Percentiles rank a stretch among this genome's conserved stretches.
Conservation (phyloP, 106 monocot genomes). For the Xerophyta viscosa region DNA sequence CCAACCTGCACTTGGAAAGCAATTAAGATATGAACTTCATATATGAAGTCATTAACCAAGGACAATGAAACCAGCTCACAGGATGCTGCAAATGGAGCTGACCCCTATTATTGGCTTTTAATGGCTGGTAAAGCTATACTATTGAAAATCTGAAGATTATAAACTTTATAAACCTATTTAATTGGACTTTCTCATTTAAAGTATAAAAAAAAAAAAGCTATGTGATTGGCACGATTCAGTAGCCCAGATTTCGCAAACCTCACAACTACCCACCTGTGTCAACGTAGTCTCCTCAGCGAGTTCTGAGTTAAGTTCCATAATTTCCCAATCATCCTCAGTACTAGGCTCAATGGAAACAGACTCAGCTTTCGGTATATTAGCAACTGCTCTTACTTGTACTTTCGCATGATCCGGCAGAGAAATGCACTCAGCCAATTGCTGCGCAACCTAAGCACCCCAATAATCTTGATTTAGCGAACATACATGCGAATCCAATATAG, state of each 20-base stretch:
- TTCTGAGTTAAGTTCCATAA: constrained; percentile 81
- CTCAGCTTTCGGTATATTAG: constrained; percentile 49
- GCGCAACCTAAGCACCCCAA: constrained; percentile 60
- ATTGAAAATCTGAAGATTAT: no score
- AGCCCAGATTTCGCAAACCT: no score
- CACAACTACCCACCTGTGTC: constrained; percentile 88
- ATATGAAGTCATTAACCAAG: background rate
- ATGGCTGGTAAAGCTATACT: no score
- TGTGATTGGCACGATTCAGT: no score
- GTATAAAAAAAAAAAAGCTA: no score
- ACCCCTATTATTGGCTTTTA: no score
- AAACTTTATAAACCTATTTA: no score
- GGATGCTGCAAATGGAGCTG: no score
- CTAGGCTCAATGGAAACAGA: constrained; percentile 64
- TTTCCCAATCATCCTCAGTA: constrained; percentile 95
- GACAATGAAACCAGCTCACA: background rate
- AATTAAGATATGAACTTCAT: background rate
- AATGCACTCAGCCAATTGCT: constrained; percentile 66
- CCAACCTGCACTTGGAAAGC: constrained; percentile 68
- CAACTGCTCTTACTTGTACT: constrained; percentile 51
- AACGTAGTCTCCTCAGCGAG: constrained; percentile 76
- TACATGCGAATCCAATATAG: no score
- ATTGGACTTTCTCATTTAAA: no score
- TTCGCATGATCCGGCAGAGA: constrained; percentile 40
- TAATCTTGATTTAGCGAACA: no score